Percentiles rank a stretch among this genome's conserved stretches.
phyloP scores from a whole-genome alignment of 768 basidiomycete genomes.

The Leccinum uliginosum region DNA sequence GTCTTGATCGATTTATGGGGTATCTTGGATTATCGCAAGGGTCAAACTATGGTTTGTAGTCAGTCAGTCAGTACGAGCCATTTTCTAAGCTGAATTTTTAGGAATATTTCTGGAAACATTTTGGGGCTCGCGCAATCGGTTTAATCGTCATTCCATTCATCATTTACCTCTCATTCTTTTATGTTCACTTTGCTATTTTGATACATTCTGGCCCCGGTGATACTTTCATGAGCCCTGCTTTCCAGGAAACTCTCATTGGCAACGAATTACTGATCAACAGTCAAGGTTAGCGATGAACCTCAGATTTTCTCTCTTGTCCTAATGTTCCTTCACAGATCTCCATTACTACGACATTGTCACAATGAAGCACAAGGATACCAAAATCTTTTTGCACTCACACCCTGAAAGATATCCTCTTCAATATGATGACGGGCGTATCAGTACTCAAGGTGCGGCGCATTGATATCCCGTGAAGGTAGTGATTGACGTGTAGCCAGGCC shows the following conservation, averaged over 20 bases:
- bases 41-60: slow-evolving; percentile 64
- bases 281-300: slow-evolving; percentile 58
- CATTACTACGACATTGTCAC: slow-evolving; percentile 89
- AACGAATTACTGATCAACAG: slow-evolving; percentile 91
- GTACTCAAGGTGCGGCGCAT: slow-evolving; percentile 66
- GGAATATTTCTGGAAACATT: slow-evolving; percentile 90
- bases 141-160: slow-evolving; percentile 86
- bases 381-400: slow-evolving; percentile 93
- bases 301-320: background rate
- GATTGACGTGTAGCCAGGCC: slow-evolving; percentile 46
- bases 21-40: slow-evolving; percentile 79
- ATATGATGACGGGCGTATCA: slow-evolving; percentile 94
- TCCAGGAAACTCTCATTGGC: slow-evolving; percentile 92
- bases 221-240: slow-evolving; percentile 94
- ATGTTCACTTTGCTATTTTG: slow-evolving; percentile 87
- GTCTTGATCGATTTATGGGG: slow-evolving; percentile 95
- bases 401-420: slow-evolving; percentile 84
- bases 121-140: slow-evolving; percentile 76
- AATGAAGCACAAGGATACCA: slow-evolving; percentile 88
- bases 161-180: slow-evolving; percentile 95
- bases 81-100: slow-evolving; percentile 27
- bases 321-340: slow-evolving; percentile 59
- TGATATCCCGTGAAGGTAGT: background rate
- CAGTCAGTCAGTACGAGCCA: background rate
- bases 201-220: slow-evolving; percentile 90